Conservation (phyloP, 257 asterid genomes). For the Solanum appendiculatum region DNA sequence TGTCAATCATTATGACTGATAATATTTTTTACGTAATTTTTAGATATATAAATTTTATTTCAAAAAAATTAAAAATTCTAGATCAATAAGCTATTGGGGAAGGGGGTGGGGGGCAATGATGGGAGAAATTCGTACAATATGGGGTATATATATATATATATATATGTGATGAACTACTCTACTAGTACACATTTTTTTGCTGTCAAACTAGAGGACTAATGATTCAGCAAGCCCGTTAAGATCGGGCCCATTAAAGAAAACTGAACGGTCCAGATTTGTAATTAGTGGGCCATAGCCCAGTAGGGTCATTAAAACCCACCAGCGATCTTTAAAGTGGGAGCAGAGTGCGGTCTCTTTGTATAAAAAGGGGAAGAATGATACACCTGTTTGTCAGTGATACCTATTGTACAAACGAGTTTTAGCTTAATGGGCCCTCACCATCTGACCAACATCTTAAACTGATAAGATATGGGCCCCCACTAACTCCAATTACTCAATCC, state of each 20-base stretch:
- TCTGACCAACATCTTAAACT: slow-evolving; percentile 70
- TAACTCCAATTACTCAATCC: slow-evolving; percentile 34
- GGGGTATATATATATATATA: background rate
- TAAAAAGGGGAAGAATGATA: slow-evolving; percentile 17
- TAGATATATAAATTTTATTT: too few species aligned
- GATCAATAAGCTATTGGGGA: background rate
- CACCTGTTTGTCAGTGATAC: slow-evolving; percentile 14
- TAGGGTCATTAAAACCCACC: slow-evolving; percentile 57
- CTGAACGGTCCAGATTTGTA: slow-evolving; percentile 36
- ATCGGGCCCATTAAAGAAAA: slow-evolving; percentile 30
- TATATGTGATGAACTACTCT: background rate
- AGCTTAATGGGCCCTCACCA: slow-evolving; percentile 46
- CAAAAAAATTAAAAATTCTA: background rate
- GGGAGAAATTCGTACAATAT: background rate
- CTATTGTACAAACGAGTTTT: background rate
- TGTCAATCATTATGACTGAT: too few species aligned
- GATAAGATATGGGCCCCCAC: slow-evolving; percentile 79
- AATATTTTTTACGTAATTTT: too few species aligned
- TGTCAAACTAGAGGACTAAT: slow-evolving; percentile 5
- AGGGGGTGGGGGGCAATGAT: background rate
- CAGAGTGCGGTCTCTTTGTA: background rate
- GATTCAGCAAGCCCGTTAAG: slow-evolving; percentile 40
- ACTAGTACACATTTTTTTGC: background rate
- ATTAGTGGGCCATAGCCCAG: slow-evolving; percentile 19
- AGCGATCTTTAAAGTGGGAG: slow-evolving; percentile 64